Base-by-base conservation (phyloP, 1,284 basidiomycete species). In the Exsudoporus floridanus region DNA sequence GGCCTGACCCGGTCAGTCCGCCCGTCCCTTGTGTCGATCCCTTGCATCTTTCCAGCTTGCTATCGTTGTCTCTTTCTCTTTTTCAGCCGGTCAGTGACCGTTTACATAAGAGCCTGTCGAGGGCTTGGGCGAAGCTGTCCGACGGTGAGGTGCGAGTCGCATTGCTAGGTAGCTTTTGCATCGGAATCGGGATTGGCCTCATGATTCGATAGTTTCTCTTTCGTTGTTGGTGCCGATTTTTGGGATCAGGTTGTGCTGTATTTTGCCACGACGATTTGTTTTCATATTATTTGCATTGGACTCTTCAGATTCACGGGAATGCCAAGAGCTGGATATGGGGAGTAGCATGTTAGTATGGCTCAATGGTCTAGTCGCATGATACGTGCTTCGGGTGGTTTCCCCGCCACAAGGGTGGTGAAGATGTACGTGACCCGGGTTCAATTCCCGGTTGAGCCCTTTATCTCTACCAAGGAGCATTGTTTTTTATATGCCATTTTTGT, bases 31-130 rank as follows among this genome's bases (percentile, higher is more conserved):
- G 56, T 38, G 46, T 79, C 39, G 79, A 81, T 54, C 79, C 80
- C 4, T 61, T 81, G 14, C 77, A 81, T 56, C 57, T 81, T 23
- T 77, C 75, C 1, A 77, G 77, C 14, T 63, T 81, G 33, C 10
- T 81, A 10, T 63, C 73, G 23, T 70, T 79, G 55, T 78, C 79
- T 3, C 52, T 79, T 41, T 78, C 79, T n/a, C 65, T 81, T 27
- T 48, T 80, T 14, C 64, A 66, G 1, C 62, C 67, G 14, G 53
- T 64, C 43, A 59, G 50, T 50, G 48, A 48, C 37, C 50, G 44
- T 23, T 43, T 69, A n/a, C 43, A 41, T 27, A 57, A 54, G 34
- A 50, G 46, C 28, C 31, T 64, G 44, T 60, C 56, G 19, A 53
- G 45, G 14, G 50, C 37, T 42, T 55, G 49, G 54, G 45, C 45